Evolutionary conservation across 345 rosid genomes (phyloP).

Genomic region (Geranium rotundifolium): DNA sequence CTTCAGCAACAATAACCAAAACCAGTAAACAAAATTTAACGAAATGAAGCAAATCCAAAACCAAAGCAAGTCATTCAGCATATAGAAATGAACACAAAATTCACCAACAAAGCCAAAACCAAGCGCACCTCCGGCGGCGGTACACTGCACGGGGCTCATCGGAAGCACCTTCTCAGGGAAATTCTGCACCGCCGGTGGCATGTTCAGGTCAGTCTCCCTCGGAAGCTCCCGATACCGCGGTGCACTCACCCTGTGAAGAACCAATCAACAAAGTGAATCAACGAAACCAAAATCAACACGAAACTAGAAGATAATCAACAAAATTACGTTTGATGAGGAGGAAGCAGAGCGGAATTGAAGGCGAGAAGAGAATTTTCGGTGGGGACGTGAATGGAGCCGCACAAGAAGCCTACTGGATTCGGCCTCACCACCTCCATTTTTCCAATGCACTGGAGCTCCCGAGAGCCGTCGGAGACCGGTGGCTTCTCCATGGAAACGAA

Average conservation of each 20-base stretch:
- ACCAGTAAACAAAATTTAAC: too few relatives aligned
- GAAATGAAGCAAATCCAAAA: too few relatives aligned
- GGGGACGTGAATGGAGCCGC: slow-evolving; percentile 84
- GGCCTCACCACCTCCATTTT: slow-evolving; percentile 60
- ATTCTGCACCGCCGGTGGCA: slow-evolving; percentile 56
- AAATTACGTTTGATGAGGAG: slow-evolving; percentile 49
- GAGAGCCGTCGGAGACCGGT: slow-evolving; percentile 22
- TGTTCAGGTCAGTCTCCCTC: slow-evolving; percentile 73
- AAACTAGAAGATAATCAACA: neutral
- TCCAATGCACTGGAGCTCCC: slow-evolving; percentile 73
- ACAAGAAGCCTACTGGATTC: slow-evolving; percentile 73
- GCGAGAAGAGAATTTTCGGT: slow-evolving; percentile 62
- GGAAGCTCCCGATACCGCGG: slow-evolving; percentile 79
- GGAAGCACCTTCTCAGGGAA: slow-evolving; percentile 62
- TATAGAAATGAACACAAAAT: too few relatives aligned
- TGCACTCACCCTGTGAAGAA: slow-evolving; percentile 47
- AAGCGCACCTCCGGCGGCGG: slow-evolving; percentile 46
- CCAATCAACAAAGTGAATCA: neutral
- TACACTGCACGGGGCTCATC: slow-evolving; percentile 45
- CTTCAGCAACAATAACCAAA: neutral
- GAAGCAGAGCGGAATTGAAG: slow-evolving; percentile 61
- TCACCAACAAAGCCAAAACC: neutral
- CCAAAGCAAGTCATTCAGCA: too few relatives aligned
- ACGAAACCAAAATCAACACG: neutral
- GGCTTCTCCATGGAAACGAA: slow-evolving; percentile 28